Base-by-base conservation (phyloP, 768 basidiomycete species). In the Xanthoconium purpureum region DNA sequence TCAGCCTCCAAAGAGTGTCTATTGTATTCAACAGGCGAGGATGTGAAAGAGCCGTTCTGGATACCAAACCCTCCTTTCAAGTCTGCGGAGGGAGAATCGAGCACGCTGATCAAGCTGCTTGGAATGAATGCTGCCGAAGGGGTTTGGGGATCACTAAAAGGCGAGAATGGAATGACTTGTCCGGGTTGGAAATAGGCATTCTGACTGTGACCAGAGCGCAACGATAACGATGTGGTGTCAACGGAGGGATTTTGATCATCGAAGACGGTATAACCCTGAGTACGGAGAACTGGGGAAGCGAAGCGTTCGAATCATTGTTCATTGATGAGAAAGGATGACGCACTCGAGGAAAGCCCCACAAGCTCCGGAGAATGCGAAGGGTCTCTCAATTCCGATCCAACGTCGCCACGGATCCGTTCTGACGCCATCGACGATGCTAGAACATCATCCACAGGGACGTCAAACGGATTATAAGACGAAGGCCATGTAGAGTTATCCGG, bases 71-170 rank as follows among this genome's bases (percentile, higher is more conserved):
- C 51, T 47, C 55, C 68, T 43, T 78, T 78, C 80, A 83, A 84
- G 57, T 83, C 81, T 47, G 78, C 78, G 50, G 84, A 81, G 29
- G 86, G 71, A 24, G 84, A 82, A 50, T 78, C 73, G 59, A 84
- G 64, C 17, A 73, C 62, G 29, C 64, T 73, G 54, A 71, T 80
- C 30, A 85, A 72, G 63, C 79, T 77, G 46, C 78, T 77, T 35
- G 85, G 81, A 54, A 88, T 81, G 54, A 83, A 71, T 11, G 79
- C 78, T 47, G 79, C 72, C 28, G 80, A 78, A n/a, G 67, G 66
- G 2, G 68, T 61, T 29, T 59, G 66, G 24, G 58, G 59, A 55
- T 84, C 84, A 46, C 67, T 69, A 59, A 88, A 87, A 8, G 84
- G 82, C 35, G 80, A 78, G 66, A 87, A 85, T 3, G 71, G 72